A percentile compares a stretch with the other conserved stretches of the same genome.
Evolutionary conservation across 2,329 filamentous ascomycete genomes (phyloP).

Genomic region (Aphanocladium album): DNA sequence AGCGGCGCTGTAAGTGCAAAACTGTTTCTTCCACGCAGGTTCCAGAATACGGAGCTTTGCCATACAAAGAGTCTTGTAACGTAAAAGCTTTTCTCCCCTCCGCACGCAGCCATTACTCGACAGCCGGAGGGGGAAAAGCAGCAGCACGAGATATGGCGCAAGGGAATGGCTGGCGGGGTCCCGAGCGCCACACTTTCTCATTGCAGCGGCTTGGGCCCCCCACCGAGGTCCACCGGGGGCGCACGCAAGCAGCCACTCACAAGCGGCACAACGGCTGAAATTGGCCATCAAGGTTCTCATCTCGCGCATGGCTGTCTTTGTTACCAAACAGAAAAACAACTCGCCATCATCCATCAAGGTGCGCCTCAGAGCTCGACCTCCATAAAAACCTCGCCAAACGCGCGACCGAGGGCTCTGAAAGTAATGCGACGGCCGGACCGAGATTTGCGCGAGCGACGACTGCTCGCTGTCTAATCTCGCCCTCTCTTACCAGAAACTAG

Average conservation of each 20-base stretch:
- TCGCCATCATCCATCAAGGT: background rate
- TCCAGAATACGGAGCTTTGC: no score
- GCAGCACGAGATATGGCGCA: background rate
- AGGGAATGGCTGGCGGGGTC: background rate
- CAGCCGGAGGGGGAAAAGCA: background rate
- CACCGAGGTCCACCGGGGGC: background rate
- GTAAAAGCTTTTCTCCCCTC: background rate
- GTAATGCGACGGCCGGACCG: background rate
- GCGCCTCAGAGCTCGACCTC: background rate
- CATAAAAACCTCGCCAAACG: background rate
- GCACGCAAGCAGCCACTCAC: conserved; percentile 6
- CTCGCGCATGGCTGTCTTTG: background rate
- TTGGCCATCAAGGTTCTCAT: conserved; percentile 15
- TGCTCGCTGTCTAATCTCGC: no score
- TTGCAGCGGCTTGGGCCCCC: background rate
- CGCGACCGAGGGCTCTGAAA: no score
- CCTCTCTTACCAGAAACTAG: no score
- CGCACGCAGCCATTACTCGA: background rate
- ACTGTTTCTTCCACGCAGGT: no score
- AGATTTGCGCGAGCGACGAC: no score
- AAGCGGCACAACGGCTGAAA: background rate
- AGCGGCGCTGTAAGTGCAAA: no score
- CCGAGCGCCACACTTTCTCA: conserved; percentile 1
- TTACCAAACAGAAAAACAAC: background rate
- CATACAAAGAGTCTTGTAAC: background rate